phyloP scores from a whole-genome alignment of 2,329 filamentous ascomycete genomes.

The Canariomyces notabilis region DNA sequence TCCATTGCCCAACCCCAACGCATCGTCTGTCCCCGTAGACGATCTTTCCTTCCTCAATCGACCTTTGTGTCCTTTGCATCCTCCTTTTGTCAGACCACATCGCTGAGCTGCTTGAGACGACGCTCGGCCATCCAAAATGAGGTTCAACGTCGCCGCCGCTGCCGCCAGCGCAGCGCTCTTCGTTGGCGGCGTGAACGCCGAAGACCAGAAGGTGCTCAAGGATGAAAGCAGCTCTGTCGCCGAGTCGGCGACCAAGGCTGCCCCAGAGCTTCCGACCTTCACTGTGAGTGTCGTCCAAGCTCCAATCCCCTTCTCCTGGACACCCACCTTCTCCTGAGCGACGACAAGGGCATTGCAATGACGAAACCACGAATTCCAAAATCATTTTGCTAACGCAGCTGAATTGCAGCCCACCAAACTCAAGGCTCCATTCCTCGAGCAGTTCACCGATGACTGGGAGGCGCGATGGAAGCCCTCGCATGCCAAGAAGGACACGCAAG shows the following conservation, averaged over 20 bases:
- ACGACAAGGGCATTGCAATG: conserved; percentile 3
- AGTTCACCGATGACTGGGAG: conserved; percentile 97
- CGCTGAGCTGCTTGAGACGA: conserved; percentile 17
- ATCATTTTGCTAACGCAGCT: conserved; percentile 14
- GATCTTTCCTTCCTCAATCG: conserved; percentile 14
- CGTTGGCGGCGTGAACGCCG: conserved; percentile 64
- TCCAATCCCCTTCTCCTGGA: conserved; percentile 6
- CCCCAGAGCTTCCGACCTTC: conserved; percentile 71
- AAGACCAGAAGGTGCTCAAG: conserved; percentile 55
- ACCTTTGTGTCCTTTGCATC: conserved; percentile 3
- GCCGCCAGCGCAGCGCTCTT: conserved; percentile 69
- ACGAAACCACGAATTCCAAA: not conserved
- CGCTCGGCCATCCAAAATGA: conserved; percentile 56
- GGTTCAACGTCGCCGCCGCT: conserved; percentile 74
- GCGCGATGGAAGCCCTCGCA: conserved; percentile 88
- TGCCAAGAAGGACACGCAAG: conserved; percentile 86
- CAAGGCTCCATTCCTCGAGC: conserved; percentile 94
- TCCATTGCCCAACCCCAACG: conserved; percentile 28
- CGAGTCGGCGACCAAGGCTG: conserved; percentile 48
- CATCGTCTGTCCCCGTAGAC: conserved; percentile 25
- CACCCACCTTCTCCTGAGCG: not conserved
- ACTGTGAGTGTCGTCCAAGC: conserved; percentile 59
- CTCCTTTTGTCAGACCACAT: conserved; percentile 6
- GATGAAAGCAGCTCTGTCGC: conserved; percentile 43
- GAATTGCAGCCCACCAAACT: conserved; percentile 68